Evolutionary conservation across 2,329 filamentous ascomycete species (phyloP).

Genomic region (Xylaria sp.): DNA sequence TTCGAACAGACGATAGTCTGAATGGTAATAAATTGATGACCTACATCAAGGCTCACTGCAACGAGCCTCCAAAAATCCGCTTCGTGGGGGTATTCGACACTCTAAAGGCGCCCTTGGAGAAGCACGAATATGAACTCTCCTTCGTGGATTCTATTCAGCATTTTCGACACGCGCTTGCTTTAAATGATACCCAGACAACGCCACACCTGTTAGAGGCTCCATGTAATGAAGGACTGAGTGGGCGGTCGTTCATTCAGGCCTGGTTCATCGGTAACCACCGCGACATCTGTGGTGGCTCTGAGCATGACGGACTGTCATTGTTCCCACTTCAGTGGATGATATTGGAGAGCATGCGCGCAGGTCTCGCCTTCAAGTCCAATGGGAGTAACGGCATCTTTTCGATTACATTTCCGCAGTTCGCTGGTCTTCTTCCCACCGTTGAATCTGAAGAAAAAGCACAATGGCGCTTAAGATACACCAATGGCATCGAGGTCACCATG

Average conservation of each 20-base stretch:
- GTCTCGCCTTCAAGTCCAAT: conserved; percentile 8
- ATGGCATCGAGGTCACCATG: conserved; percentile 15
- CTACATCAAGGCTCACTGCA: conserved; percentile 2
- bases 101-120: conserved; percentile 1
- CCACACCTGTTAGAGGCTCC: neutral
- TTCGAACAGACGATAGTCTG: conserved; percentile 2
- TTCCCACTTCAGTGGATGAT: conserved; percentile 25
- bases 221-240: neutral
- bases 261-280: conserved; percentile 21
- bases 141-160: conserved; percentile 11
- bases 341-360: conserved; percentile 17
- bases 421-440: conserved; percentile 8
- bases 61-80: conserved; percentile 4
- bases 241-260: conserved; percentile 16
- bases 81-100: conserved; percentile 17
- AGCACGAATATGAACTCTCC: conserved; percentile 20
- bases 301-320: conserved; percentile 20
- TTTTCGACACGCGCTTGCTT: conserved; percentile 23
- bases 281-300: conserved; percentile 18
- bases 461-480: conserved; percentile 16
- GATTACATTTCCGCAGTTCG: conserved; percentile 18
- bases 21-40: conserved; percentile 8
- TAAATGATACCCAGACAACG: conserved; percentile 14
- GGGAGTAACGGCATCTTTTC: neutral
- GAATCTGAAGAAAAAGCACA: conserved; percentile 9